These are phyloP conservation scores for Colletotrichum echinochloae DNA, from an alignment of 2,329 filamentous ascomycete species.

Conservation along the genomic window DNA sequence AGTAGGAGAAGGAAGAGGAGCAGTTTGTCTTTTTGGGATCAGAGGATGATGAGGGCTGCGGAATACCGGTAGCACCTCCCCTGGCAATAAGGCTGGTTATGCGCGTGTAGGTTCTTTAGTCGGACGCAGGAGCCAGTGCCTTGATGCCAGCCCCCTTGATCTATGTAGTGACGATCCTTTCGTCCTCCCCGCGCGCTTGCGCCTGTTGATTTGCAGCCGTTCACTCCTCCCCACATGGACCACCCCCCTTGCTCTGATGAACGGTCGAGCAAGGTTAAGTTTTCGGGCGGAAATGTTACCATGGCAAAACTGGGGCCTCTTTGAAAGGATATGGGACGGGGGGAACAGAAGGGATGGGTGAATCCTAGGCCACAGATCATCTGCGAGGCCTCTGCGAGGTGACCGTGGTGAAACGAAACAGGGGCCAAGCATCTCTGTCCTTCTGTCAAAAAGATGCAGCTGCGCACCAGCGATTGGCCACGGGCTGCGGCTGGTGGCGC, in stretches of 20 bases:
- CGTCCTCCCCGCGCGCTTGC: conserved; percentile 23
- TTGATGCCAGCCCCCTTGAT: conserved; percentile 29
- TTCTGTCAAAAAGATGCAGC: conserved; percentile 35
- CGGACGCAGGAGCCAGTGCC: conserved; percentile 32
- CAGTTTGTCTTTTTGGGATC: conserved; percentile 23
- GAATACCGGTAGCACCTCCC: conserved; percentile 31
- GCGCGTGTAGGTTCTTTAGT: conserved; percentile 10
- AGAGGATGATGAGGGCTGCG: conserved; percentile 17
- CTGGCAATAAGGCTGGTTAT: conserved; percentile 30
- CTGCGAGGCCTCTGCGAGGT: conserved; percentile 33
- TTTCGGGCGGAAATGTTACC: not conserved
- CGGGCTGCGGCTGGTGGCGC: conserved; percentile 33
- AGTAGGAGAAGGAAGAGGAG: conserved; percentile 10
- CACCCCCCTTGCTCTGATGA: conserved; percentile 16
- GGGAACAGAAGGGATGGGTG: not conserved
- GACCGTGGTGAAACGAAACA: conserved; percentile 41
- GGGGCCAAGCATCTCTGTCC: conserved; percentile 33
- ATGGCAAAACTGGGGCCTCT: not conserved
- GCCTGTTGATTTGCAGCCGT: conserved; percentile 23
- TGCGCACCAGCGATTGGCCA: conserved; percentile 31
- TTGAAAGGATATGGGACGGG: conserved; percentile 9
- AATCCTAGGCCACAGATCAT: conserved; percentile 29
- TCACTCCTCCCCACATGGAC: conserved; percentile 20
- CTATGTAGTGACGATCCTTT: conserved; percentile 3
- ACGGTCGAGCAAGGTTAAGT: conserved; percentile 6